phyloP scores from a whole-genome alignment of 352 stramenopile species.

The Plasmopara muralis region DNA sequence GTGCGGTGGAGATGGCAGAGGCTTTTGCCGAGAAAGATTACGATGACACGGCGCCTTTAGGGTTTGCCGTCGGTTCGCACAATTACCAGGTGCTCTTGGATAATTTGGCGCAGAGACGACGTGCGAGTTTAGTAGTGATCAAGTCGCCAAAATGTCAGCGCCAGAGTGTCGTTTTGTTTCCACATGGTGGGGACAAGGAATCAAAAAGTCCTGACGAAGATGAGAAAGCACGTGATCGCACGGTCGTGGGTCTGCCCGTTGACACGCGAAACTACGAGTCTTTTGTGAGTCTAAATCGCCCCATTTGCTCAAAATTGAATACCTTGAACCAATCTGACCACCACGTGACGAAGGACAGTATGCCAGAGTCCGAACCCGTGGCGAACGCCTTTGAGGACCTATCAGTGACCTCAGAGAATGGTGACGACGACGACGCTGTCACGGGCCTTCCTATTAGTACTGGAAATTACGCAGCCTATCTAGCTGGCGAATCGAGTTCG shows the following conservation, averaged over 20 bases:
- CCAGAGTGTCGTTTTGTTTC: slow-evolving; percentile 16
- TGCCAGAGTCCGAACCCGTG: slow-evolving; percentile 11
- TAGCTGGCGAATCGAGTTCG: slow-evolving; percentile 24
- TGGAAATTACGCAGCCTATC: slow-evolving; percentile 48
- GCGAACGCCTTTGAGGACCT: slow-evolving; percentile 1
- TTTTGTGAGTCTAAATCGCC: slow-evolving; percentile 24
- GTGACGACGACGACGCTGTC: slow-evolving; percentile 35
- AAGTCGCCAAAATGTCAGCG: slow-evolving; percentile 12
- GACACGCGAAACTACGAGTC: slow-evolving; percentile 46
- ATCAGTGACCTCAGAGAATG: slow-evolving; percentile 6
- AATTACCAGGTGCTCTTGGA: slow-evolving; percentile 56
- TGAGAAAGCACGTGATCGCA: slow-evolving; percentile 24
- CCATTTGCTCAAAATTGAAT: slow-evolving; percentile 18
- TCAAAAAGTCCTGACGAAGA: slow-evolving; percentile 18
- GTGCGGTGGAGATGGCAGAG: slow-evolving; percentile 12
- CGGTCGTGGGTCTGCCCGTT: slow-evolving; percentile 41
- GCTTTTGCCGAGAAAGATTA: slow-evolving; percentile 6
- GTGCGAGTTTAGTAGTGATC: slow-evolving; percentile 10
- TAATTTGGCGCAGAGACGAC: slow-evolving; percentile 22
- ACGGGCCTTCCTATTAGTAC: slow-evolving; percentile 55
- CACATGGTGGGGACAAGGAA: slow-evolving; percentile 10
- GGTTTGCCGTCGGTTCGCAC: slow-evolving; percentile 50
- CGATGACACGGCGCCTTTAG: slow-evolving; percentile 29
- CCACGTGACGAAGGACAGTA: slow-evolving; percentile 21
- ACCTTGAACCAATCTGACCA: slow-evolving; percentile 17